A percentile compares a stretch with the other conserved stretches of the same genome.
phyloP scores from a whole-genome alignment of 768 basidiomycete species.

The Strobilomyces dryophilus region DNA sequence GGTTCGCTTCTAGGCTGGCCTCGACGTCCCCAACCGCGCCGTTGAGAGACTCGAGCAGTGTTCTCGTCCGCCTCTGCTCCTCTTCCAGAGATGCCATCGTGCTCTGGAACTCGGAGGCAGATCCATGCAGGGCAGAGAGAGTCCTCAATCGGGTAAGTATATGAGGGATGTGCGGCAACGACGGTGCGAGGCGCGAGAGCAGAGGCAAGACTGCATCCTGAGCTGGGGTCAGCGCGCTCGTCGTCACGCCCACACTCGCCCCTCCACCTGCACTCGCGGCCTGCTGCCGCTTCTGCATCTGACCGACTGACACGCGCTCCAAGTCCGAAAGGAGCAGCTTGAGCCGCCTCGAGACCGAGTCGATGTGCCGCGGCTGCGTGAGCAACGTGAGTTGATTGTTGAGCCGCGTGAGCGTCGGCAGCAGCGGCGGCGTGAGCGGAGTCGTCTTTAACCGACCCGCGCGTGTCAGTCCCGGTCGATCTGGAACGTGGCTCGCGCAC shows the following conservation, averaged over 20 bases:
- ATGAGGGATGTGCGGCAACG: slow-evolving; percentile 81
- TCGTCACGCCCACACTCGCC: slow-evolving; percentile 8
- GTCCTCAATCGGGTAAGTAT: slow-evolving; percentile 87
- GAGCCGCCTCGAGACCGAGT: slow-evolving; percentile 89
- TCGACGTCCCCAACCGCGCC: slow-evolving; percentile 71
- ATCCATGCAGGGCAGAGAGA: slow-evolving; percentile 74
- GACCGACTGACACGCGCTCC: slow-evolving; percentile 63
- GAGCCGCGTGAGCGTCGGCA: slow-evolving; percentile 76
- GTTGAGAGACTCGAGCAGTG: slow-evolving; percentile 62
- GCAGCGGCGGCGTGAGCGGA: slow-evolving; percentile 73
- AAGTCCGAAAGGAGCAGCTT: slow-evolving; percentile 92
- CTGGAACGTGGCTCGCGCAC: slow-evolving; percentile 37
- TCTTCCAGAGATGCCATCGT: slow-evolving; percentile 64
- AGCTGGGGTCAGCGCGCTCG: slow-evolving; percentile 28
- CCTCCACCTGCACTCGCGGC: slow-evolving; percentile 4
- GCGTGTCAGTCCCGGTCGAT: slow-evolving; percentile 1
- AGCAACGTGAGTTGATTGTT: slow-evolving; percentile 84
- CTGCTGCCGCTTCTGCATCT: slow-evolving; percentile 23
- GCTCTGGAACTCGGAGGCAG: slow-evolving; percentile 73
- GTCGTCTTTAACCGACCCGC: slow-evolving; percentile 44
- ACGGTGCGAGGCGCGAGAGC: slow-evolving; percentile 65
- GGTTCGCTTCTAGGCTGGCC: slow-evolving; percentile 71
- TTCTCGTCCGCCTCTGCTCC: slow-evolving; percentile 63
- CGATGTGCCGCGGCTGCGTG: slow-evolving; percentile 93
- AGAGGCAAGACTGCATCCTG: slow-evolving; percentile 66